Evolutionary conservation across 2,329 filamentous ascomycete genomes (phyloP).

Genomic region (Monilinia vaccinii-corymbosi): DNA sequence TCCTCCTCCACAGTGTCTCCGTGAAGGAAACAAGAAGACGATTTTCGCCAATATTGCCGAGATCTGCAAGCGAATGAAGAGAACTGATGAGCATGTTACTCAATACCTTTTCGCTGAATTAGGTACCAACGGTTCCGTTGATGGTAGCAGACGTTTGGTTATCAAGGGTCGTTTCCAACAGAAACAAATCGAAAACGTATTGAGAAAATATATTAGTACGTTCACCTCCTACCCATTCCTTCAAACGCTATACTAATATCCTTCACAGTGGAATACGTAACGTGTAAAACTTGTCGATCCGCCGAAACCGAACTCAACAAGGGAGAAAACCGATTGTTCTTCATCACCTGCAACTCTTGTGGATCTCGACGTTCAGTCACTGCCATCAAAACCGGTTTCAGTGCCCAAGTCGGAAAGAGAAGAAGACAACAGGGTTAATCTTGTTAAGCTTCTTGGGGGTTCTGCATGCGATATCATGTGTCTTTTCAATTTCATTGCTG

Average conservation of each 20-base stretch:
- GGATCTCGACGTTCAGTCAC: conserved; percentile 80
- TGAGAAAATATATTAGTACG: conserved; percentile 89
- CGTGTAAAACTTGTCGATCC: conserved; percentile 95
- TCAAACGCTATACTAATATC: conserved; percentile 18
- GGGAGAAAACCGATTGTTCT: conserved; percentile 98
- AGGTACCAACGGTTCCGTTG: conserved; percentile 92
- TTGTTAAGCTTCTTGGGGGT: conserved; percentile 8
- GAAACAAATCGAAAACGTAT: conserved; percentile 96
- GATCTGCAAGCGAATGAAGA: conserved; percentile 99
- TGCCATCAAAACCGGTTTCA: conserved; percentile 99
- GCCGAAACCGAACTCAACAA: conserved; percentile 95
- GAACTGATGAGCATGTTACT: conserved; percentile 94
- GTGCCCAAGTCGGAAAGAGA: conserved; percentile 97
- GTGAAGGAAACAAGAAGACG: conserved; percentile 99
- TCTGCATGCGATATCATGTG: neutral
- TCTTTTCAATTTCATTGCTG: neutral
- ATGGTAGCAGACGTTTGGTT: conserved; percentile 84
- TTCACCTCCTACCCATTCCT: conserved; percentile 30
- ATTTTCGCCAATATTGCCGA: conserved; percentile 99
- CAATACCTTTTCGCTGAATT: conserved; percentile 96
- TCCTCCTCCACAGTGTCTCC: conserved; percentile 92
- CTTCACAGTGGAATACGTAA: conserved; percentile 73
- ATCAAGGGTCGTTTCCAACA: conserved; percentile 99
- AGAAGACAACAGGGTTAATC: conserved; percentile 81
- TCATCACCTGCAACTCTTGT: conserved; percentile 92